Conservation (phyloP, 108 stramenopile genomes). For the Nitzschia inconspicua region DNA sequence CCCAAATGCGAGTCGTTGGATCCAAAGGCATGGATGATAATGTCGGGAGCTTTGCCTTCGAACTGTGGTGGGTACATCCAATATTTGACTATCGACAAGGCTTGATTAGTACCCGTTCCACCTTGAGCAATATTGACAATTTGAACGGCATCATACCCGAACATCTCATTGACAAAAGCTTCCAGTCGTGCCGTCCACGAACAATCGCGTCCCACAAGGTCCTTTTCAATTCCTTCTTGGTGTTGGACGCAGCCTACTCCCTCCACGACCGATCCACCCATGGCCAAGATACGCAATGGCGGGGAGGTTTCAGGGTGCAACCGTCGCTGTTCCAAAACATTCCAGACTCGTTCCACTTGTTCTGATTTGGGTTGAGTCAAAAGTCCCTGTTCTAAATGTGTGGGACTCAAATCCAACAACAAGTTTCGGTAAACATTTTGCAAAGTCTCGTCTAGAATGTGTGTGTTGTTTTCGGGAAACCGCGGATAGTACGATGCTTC, state of each 20-base stretch:
- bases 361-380: neutral
- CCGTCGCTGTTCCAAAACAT: neutral
- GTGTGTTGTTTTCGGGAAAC: neutral
- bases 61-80: neutral
- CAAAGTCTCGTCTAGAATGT: neutral
- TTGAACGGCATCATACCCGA: neutral
- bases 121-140: neutral
- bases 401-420: neutral
- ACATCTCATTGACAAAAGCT: neutral
- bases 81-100: neutral
- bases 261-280: neutral
- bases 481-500: neutral
- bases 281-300: neutral
- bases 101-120: neutral
- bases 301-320: neutral
- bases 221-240: neutral
- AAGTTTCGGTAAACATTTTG: neutral
- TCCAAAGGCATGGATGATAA: neutral
- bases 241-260: neutral
- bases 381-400: neutral
- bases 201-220: too few species aligned
- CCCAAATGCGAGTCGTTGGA: neutral
- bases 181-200: neutral
- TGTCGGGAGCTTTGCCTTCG: neutral
- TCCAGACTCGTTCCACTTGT: neutral